These are phyloP conservation scores for Diaporthe caulivora DNA, from an alignment of 2,329 filamentous ascomycete genomes.

Conservation along the genomic window DNA sequence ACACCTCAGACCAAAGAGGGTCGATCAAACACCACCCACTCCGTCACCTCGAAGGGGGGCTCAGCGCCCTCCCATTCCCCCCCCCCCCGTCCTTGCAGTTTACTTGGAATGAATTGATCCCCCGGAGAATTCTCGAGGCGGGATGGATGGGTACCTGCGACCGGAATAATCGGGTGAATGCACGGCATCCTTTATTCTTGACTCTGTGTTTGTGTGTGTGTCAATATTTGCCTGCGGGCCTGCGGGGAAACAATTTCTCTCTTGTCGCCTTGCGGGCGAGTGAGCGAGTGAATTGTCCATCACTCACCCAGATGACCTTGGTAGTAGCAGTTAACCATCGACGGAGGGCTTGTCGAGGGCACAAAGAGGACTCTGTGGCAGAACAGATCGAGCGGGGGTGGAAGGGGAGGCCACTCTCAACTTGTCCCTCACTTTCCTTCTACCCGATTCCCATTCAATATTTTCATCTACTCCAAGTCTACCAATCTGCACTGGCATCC, in stretches of 20 bases:
- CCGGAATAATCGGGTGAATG: not conserved
- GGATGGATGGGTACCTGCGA: not conserved
- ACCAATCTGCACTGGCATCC: not conserved
- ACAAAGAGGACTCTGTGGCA: not conserved
- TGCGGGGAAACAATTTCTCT: not conserved
- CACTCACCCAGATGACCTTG: not conserved
- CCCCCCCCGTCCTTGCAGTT: too few relatives aligned
- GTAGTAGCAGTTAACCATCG: too few relatives aligned
- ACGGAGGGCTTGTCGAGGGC: not conserved
- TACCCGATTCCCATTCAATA: too few relatives aligned
- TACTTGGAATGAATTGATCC: too few relatives aligned
- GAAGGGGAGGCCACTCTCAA: not conserved
- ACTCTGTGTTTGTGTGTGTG: not conserved
- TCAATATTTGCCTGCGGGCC: not conserved
- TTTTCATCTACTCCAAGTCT: not conserved
- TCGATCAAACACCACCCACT: constrained; percentile 10
- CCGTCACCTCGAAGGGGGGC: not conserved
- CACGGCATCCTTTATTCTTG: too few relatives aligned
- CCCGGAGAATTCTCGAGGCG: not conserved
- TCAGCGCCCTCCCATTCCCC: not conserved
- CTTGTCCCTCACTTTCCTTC: too few relatives aligned
- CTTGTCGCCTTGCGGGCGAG: too few relatives aligned
- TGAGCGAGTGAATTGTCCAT: too few relatives aligned
- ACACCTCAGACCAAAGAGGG: constrained; percentile 1
- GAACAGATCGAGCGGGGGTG: not conserved